Base-by-base conservation (phyloP, 2,329 filamentous ascomycete genomes). In the Dryadomyces quercus-mongolicae region DNA sequence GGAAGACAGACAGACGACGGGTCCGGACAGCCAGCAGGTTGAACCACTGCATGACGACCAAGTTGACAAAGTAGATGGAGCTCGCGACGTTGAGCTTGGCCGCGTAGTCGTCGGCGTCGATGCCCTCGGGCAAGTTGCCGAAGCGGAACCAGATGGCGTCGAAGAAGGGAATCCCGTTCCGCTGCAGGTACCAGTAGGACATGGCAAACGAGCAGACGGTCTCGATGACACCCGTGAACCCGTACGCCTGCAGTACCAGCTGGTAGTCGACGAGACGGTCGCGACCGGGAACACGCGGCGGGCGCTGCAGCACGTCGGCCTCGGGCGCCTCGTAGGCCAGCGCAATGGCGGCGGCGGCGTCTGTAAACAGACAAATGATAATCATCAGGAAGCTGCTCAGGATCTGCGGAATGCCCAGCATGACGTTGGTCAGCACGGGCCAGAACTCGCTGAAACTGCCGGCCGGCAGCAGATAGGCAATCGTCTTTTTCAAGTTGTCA, bases 41-140 rank as follows among this genome's bases (percentile, higher is more conserved):
- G 72, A 89, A 89, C 74, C 82, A 84, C 73, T 88, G 84, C 85
- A 91, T 88, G 50, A 91, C 82, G 2, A 92, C 86, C 21, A 92
- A 71, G 56, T 84, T 91, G 60, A 90, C 78, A 61, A 91, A 91
- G 67, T 91, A 91, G 56, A 92, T 83, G 16, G 82, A 86, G 42
- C 79, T 84, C 0, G 84, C 85, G 57, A 78, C 74, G 58, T 83
- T 84, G 22, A 85, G 69, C 58, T 78, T 74, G 31, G 70, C 66
- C 0, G 68, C 70, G 61, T 82, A 79, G 54, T 74, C 76, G 48
- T 78, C 78, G 1, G 74, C 67, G 52, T 78, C 75, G 12, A 79
- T 73, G 63, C 64, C 70, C 55, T 61, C 72, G 10, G 75, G 77
- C 4, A 76, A 61, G 3, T 67, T 62, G 51, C 82, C 82, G 62